phyloP scores from a whole-genome alignment of 1,284 basidiomycete genomes.

The Tilletia horrida region DNA sequence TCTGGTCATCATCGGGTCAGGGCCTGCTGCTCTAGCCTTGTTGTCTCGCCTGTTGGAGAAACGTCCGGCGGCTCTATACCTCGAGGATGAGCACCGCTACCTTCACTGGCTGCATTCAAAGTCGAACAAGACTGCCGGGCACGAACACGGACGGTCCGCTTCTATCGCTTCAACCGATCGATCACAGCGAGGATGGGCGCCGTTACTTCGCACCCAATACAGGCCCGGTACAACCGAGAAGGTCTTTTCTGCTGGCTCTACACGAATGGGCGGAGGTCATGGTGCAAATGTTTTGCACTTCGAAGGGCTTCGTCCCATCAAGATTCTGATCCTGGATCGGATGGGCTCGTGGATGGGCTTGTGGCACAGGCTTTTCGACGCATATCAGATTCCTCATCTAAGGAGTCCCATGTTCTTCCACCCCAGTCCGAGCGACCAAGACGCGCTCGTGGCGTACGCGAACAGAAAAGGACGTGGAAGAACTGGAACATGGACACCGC shows the following conservation, averaged over 20 bases:
- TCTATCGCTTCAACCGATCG: background rate
- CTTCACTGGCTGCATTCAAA: slow-evolving; percentile 40
- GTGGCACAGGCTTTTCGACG: slow-evolving; percentile 37
- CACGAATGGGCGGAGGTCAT: background rate
- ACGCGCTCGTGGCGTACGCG: slow-evolving; percentile 52
- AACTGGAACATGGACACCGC: background rate
- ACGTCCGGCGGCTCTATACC: slow-evolving; percentile 47
- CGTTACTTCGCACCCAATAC: slow-evolving; percentile 3
- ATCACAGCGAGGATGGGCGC: background rate
- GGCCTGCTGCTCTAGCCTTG: slow-evolving; percentile 42
- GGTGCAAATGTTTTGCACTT: too few species aligned
- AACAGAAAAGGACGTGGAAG: slow-evolving; percentile 27
- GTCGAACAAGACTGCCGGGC: background rate
- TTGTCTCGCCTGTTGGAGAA: slow-evolving; percentile 42
- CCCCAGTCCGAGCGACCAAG: slow-evolving; percentile 51
- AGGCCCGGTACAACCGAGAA: background rate
- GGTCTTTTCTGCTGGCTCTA: background rate
- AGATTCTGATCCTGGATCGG: slow-evolving; percentile 44
- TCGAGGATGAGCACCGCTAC: slow-evolving; percentile 48
- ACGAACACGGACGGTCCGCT: too few species aligned
- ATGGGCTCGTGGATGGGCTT: slow-evolving; percentile 41
- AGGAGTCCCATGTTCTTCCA: slow-evolving; percentile 57
- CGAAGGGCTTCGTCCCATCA: background rate
- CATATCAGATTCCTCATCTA: slow-evolving; percentile 45
- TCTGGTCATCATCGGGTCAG: slow-evolving; percentile 47